phyloP scores from a whole-genome alignment of 2,329 filamentous ascomycete species.

The Cladophialophora exuberans region DNA sequence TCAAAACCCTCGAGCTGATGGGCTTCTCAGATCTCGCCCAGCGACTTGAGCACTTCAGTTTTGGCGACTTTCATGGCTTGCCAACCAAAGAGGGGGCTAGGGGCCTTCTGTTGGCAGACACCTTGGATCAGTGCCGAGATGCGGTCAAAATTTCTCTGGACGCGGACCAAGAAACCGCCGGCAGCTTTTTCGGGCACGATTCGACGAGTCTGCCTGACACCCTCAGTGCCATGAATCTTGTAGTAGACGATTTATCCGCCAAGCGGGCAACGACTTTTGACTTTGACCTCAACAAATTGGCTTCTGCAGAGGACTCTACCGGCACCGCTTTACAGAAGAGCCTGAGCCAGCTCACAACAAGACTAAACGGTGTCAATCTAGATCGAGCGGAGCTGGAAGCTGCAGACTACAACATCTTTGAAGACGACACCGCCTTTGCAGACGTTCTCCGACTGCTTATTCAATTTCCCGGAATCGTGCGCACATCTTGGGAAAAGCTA shows the following conservation, averaged over 20 bases:
- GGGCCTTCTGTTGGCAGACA: conserved; percentile 64
- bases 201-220: conserved; percentile 75
- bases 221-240: conserved; percentile 82
- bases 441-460: conserved; percentile 76
- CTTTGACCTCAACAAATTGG: conserved; percentile 82
- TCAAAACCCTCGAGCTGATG: conserved; percentile 76
- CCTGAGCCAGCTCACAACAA: conserved; percentile 69
- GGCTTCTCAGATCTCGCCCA: conserved; percentile 68
- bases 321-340: conserved; percentile 86
- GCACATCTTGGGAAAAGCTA: conserved; percentile 78
- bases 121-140: conserved; percentile 73
- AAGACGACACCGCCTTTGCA: conserved; percentile 66
- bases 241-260: conserved; percentile 91
- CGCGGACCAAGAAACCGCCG: conserved; percentile 80
- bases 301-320: conserved; percentile 81
- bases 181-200: conserved; percentile 68
- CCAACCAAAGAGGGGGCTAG: conserved; percentile 71
- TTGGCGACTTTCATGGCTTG: conserved; percentile 73
- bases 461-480: conserved; percentile 82
- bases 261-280: conserved; percentile 68
- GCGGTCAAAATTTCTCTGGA: conserved; percentile 92
- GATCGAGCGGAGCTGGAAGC: conserved; percentile 60
- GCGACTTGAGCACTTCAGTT: conserved; percentile 75
- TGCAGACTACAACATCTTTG: conserved; percentile 70
- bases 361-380: conserved; percentile 61